Percentiles rank a stretch among this genome's conserved stretches.
Evolutionary conservation across 176 grass and related monocot genomes (phyloP).

Genomic region (Puya raimondii): DNA sequence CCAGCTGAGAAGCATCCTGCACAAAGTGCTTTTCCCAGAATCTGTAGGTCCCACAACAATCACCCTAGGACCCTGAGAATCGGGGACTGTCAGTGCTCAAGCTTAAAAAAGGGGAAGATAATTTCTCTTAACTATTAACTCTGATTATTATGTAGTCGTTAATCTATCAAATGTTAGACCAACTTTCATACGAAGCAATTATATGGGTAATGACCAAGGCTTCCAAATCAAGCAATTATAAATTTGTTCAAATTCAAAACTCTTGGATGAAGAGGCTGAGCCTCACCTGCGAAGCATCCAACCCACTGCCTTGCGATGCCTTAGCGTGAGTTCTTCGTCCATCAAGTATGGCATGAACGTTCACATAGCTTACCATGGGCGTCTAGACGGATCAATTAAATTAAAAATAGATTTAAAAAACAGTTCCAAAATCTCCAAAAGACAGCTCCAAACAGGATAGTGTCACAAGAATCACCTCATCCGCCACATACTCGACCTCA

Average conservation of each 20-base stretch:
- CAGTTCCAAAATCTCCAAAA: slow-evolving; percentile 5
- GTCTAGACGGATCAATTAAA: slow-evolving; percentile 32
- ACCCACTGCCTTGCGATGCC: slow-evolving; percentile 34
- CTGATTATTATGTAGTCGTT: too few species aligned
- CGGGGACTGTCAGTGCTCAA: slow-evolving; percentile 11
- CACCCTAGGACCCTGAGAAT: slow-evolving; percentile 65
- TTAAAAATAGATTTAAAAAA: not conserved
- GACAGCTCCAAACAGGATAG: not conserved
- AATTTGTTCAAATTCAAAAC: not conserved
- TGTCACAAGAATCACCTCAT: slow-evolving; percentile 39
- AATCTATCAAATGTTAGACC: too few species aligned
- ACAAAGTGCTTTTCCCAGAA: slow-evolving; percentile 91
- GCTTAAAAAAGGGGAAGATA: not conserved
- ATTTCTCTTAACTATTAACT: not conserved
- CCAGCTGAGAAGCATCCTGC: slow-evolving; percentile 90
- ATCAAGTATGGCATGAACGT: slow-evolving; percentile 65
- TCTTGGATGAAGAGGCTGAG: not conserved
- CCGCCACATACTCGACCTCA: slow-evolving; percentile 80
- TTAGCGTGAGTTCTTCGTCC: slow-evolving; percentile 50
- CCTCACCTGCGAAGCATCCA: slow-evolving; percentile 47
- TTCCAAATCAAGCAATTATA: not conserved
- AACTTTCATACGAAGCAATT: not conserved
- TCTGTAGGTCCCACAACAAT: slow-evolving; percentile 84
- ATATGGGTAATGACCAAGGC: not conserved
- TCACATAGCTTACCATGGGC: slow-evolving; percentile 80